Evolutionary conservation across 768 basidiomycete species (phyloP).

Genomic region (Leccinum aurantiacum): DNA sequence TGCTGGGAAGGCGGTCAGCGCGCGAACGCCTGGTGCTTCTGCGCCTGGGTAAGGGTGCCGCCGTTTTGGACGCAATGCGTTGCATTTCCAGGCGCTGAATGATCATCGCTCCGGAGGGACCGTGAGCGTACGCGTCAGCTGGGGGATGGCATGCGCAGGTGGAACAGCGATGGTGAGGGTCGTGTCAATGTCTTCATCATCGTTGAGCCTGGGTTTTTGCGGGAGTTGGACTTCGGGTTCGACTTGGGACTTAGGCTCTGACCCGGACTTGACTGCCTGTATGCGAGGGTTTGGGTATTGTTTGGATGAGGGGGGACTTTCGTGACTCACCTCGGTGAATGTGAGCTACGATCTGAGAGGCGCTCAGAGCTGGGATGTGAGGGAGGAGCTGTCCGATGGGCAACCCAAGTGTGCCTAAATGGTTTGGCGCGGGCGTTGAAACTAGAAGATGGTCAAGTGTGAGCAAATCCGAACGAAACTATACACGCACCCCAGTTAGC

Average conservation of each 20-base stretch:
- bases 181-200: not conserved
- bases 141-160: too few species aligned
- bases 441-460: too few species aligned
- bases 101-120: not conserved
- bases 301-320: conserved; percentile 6
- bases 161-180: too few species aligned
- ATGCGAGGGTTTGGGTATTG: too few species aligned
- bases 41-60: not conserved
- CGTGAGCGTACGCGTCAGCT: not conserved
- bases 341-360: conserved; percentile 27
- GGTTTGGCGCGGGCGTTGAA: conserved; percentile 6
- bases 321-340: conserved; percentile 15
- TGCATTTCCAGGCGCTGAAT: not conserved
- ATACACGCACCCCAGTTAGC: too few species aligned
- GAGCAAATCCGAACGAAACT: too few species aligned
- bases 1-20: conserved; percentile 22
- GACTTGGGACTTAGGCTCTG: not conserved
- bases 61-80: not conserved
- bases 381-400: conserved; percentile 57
- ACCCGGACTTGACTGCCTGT: too few species aligned
- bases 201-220: not conserved
- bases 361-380: conserved; percentile 28
- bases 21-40: not conserved
- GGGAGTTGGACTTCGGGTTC: not conserved
- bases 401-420: conserved; percentile 14